Base-by-base conservation (phyloP, 768 basidiomycete genomes). In the Termitomyces sp. region DNA sequence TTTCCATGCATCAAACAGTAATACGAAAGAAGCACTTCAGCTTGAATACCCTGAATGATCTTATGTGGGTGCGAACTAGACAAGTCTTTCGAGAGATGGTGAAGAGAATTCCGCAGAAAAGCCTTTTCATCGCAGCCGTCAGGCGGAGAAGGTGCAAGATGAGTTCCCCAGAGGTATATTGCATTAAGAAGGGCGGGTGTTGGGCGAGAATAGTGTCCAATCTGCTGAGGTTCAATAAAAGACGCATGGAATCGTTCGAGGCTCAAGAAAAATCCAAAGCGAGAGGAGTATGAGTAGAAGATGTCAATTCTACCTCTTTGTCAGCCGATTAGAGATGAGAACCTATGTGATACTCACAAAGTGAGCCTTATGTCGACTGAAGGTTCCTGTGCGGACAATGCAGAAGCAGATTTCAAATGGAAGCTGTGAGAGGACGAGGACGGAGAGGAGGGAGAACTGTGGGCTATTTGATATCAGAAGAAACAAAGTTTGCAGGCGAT, bases 231-330 rank as follows among this genome's bases (percentile, higher is more conserved):
- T 21, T 70, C 70, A n/a, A 73, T 63, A 7, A 62, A 69, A 37
- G 60, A 64, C 45, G 68, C 62, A 1, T 71, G 69, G 55, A 87
- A 81, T 4, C 77, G 74, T 6, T 70, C 64, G 4, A 67, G 43
- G 55, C 81, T 66, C 45, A 87, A 71, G 67, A 84, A 86, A 54
- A 84, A 78, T 1, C 80, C 81, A 46, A 83, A 65, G 23, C 78
- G 74, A 15, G 75, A 66, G 0, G 74, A 70, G 33, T 78, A 66
- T n/a, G 69, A 68, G 4, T 77, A 61, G 62, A 86, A 77, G 9
- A 53, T 11, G 26, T 68, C 30, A 10, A 66, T 67, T 63, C 68
- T 73, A 26, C 42, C 17, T 33, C 15, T 41, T 23, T 49, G 52
- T 35, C 19, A 56, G 33, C 28, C 31, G 55, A 12, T 57, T 37